These are phyloP conservation scores for Leccinum boreale DNA, from an alignment of 768 basidiomycete genomes.

Conservation along the genomic window DNA sequence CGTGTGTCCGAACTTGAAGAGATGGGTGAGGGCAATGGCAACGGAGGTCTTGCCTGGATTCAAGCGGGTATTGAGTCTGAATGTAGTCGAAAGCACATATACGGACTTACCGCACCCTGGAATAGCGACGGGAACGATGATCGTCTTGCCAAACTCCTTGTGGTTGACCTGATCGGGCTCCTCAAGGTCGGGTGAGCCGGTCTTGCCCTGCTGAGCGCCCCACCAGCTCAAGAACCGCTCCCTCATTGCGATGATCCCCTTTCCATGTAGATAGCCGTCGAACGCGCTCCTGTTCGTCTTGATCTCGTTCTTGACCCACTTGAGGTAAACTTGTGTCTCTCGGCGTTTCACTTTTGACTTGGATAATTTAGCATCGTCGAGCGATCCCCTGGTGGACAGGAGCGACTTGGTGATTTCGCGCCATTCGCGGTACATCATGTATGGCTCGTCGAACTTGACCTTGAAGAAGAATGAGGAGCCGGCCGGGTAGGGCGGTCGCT, in stretches of 20 bases:
- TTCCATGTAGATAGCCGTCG: conserved; percentile 58
- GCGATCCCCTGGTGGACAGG: conserved; percentile 39
- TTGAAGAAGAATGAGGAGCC: conserved; percentile 98
- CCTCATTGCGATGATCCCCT: conserved; percentile 82
- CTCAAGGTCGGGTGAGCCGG: conserved; percentile 27
- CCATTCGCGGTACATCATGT: conserved; percentile 99
- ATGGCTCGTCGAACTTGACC: conserved; percentile 98
- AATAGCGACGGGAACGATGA: conserved; percentile 86
- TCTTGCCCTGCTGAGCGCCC: conserved; percentile 45
- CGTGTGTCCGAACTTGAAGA: conserved; percentile 88
- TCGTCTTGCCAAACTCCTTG: conserved; percentile 59
- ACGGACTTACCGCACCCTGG: conserved; percentile 81
- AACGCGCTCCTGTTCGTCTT: conserved; percentile 56
- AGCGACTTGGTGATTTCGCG: conserved; percentile 85
- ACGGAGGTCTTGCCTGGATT: conserved; percentile 81
- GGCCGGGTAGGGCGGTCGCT: conserved; percentile 61
- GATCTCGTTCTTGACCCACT: conserved; percentile 84
- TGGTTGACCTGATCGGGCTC: conserved; percentile 13
- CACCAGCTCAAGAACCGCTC: conserved; percentile 76
- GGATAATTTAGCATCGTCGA: conserved; percentile 41
- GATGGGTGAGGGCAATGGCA: conserved; percentile 68
- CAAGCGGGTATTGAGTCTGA: background rate
- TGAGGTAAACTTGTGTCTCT: conserved; percentile 76
- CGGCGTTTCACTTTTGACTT: conserved; percentile 67
- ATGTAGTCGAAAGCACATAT: background rate